These are phyloP conservation scores for Pestalotiopsis sp. DNA, from an alignment of 2,329 filamentous ascomycete species.

Conservation along the genomic window DNA sequence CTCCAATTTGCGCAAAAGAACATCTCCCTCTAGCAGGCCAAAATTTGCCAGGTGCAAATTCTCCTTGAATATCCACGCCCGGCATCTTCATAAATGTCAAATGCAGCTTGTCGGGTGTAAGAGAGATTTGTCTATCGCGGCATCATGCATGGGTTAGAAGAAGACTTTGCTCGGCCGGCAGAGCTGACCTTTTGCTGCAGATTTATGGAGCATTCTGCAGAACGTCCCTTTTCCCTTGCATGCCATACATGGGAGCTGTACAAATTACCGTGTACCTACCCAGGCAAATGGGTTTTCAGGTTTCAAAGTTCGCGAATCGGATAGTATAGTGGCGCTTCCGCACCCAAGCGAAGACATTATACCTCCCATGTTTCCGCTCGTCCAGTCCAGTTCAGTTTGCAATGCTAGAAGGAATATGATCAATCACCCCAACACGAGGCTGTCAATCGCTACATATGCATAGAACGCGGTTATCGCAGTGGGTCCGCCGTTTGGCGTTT, in stretches of 20 bases:
- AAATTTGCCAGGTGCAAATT: no score
- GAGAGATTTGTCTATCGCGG: background rate
- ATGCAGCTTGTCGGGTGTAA: background rate
- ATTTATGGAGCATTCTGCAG: background rate
- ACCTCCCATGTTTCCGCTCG: slow-evolving; percentile 1
- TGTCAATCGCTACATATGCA: slow-evolving; percentile 12
- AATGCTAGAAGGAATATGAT: slow-evolving; percentile 8
- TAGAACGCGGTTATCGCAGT: background rate
- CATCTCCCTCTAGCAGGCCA: no score
- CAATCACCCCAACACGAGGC: slow-evolving; percentile 10
- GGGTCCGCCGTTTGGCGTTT: background rate
- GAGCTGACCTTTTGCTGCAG: background rate
- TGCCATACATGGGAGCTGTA: background rate
- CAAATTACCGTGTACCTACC: background rate
- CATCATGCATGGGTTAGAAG: background rate
- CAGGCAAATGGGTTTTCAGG: background rate
- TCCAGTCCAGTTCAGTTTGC: background rate
- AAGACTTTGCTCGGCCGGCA: background rate
- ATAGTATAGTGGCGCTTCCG: background rate
- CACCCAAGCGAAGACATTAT: background rate
- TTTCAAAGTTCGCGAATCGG: slow-evolving; percentile 9
- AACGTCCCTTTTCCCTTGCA: background rate
- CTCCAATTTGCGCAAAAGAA: no score
- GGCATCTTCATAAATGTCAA: background rate
- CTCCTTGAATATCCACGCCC: background rate